Percentiles rank a stretch among this genome's conserved stretches.
Conservation (phyloP, 208 protist genomes). For the Spironucleus salmonicida region DNA sequence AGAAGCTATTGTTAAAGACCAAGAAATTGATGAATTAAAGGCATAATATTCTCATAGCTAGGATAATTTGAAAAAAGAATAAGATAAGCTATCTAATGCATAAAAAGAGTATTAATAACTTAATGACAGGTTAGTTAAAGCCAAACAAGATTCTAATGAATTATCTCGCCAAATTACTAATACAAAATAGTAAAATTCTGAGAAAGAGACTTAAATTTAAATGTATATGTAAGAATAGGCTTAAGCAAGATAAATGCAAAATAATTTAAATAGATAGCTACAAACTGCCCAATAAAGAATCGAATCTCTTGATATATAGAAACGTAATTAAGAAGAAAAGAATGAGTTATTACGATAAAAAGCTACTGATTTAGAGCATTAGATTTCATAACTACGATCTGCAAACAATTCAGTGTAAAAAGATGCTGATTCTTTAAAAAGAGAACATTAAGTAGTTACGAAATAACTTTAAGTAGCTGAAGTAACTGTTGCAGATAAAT, state of each 20-base stretch:
- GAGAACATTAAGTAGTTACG: not conserved
- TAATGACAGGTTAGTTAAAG: not conserved
- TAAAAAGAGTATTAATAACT: not conserved
- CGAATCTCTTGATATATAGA: slow-evolving; percentile 13
- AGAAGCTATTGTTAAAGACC: not conserved
- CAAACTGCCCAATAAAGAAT: not conserved
- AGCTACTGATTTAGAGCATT: not conserved
- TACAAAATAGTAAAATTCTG: not conserved
- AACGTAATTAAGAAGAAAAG: not conserved
- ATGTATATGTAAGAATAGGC: not conserved
- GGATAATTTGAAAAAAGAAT: not conserved
- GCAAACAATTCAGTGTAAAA: slow-evolving; percentile 63
- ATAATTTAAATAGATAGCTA: not conserved
- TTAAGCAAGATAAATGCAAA: not conserved
- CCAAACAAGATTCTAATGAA: not conserved
- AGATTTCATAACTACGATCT: not conserved
- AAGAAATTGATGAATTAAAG: not conserved
- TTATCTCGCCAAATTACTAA: not conserved
- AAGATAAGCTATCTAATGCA: not conserved
- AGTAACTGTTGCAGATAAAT: slow-evolving; percentile 4
- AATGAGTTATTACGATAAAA: not conserved
- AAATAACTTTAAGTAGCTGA: not conserved
- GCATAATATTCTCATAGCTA: not conserved
- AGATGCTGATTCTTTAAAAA: slow-evolving; percentile 53
- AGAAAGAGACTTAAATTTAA: slow-evolving; percentile 6